A percentile compares a stretch with the other conserved stretches of the same genome.
Conservation (phyloP, 2,329 filamentous ascomycete genomes). For the Diaporthe vaccinii region DNA sequence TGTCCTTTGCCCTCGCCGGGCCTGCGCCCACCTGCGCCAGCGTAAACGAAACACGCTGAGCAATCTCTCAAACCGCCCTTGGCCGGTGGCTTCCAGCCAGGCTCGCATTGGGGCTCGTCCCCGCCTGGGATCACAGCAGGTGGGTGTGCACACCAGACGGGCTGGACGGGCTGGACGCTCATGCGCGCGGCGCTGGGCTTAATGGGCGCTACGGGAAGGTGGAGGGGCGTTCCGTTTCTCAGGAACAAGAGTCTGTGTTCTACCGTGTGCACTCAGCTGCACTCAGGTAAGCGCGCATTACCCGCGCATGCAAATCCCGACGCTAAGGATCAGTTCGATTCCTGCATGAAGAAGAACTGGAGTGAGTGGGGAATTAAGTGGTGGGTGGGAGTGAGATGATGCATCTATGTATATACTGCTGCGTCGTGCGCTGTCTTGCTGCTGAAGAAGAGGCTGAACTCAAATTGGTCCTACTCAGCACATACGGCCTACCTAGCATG, state of each 20-base stretch:
- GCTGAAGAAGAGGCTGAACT: neutral
- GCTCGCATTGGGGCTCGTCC: neutral
- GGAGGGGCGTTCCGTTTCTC: neutral
- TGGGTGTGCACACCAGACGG: neutral
- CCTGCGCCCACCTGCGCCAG: slow-evolving; percentile 1
- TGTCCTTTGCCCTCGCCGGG: neutral
- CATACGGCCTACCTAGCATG: neutral
- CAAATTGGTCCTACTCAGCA: neutral
- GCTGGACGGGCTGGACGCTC: slow-evolving; percentile 7
- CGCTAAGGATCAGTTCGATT: neutral
- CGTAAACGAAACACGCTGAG: slow-evolving; percentile 14
- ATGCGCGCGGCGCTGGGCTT: neutral
- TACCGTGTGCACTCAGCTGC: neutral
- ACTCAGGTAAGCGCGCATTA: slow-evolving; percentile 1
- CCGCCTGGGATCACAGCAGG: neutral
- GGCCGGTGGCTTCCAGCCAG: slow-evolving; percentile 12
- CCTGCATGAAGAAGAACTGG: neutral
- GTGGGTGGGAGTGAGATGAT: neutral
- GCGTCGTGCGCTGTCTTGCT: neutral
- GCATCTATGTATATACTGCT: neutral
- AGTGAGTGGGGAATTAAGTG: neutral
- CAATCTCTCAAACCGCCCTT: slow-evolving; percentile 9
- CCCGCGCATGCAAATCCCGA: slow-evolving; percentile 6
- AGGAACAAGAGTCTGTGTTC: neutral
- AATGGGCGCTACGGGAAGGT: slow-evolving; percentile 24